A percentile compares a stretch with the other conserved stretches of the same genome.
phyloP scores from a whole-genome alignment of 345 rosid genomes.

The Gossypium arboreum region DNA sequence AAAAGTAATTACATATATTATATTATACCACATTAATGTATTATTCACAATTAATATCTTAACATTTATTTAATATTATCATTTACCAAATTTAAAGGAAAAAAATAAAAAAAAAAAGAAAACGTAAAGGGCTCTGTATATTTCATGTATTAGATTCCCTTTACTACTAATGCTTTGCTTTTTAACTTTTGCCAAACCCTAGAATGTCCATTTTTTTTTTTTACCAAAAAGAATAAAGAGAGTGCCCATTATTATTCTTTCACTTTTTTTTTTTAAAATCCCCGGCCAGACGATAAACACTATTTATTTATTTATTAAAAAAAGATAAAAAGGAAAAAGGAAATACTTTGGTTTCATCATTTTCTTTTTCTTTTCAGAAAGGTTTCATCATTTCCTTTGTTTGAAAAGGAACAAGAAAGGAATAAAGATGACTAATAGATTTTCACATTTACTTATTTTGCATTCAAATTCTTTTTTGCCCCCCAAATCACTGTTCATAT shows the following conservation, averaged over 20 bases:
- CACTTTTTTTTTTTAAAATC: background rate
- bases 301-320: background rate
- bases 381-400: background rate
- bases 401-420: background rate
- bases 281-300: background rate
- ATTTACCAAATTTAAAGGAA: too few relatives aligned
- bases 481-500: too few relatives aligned
- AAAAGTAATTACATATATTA: too few relatives aligned
- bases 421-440: background rate
- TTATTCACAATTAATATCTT: too few relatives aligned
- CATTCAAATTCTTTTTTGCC: too few relatives aligned
- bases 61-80: too few relatives aligned
- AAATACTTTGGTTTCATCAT: background rate
- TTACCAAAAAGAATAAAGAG: too few relatives aligned
- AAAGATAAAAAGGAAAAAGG: background rate
- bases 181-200: slow-evolving; percentile 30
- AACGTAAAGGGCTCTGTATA: background rate
- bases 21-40: too few relatives aligned
- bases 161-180: slow-evolving; percentile 1
- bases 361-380: too few relatives aligned
- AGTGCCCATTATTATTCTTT: too few relatives aligned
- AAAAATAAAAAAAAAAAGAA: too few relatives aligned
- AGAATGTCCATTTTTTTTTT: slow-evolving; percentile 9
- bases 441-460: too few relatives aligned
- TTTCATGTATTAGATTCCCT: background rate